A percentile compares a stretch with the other conserved stretches of the same genome.
phyloP scores from a whole-genome alignment of 2,329 filamentous ascomycete genomes.

The Hawksworthiomyces lignivorus region DNA sequence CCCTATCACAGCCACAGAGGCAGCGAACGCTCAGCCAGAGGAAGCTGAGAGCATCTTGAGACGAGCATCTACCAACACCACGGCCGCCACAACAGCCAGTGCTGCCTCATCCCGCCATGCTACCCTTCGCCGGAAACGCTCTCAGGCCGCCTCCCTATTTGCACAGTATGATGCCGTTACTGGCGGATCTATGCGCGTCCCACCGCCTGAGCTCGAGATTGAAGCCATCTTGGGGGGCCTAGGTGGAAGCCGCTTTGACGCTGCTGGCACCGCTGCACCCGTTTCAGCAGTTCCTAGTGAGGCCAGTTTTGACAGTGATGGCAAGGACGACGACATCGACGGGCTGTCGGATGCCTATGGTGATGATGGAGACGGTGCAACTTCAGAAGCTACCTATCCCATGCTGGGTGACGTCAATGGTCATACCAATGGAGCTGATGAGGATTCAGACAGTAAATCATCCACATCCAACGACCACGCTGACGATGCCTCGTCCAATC shows the following conservation, averaged over 20 bases:
- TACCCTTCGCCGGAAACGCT: conserved; percentile 11
- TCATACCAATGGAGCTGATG: not conserved
- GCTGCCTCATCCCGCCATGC: conserved; percentile 3
- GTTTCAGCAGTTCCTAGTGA: conserved; percentile 39
- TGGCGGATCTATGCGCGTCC: conserved; percentile 16
- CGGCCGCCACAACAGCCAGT: not conserved
- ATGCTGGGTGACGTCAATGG: conserved; percentile 2
- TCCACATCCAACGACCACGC: conserved; percentile 16
- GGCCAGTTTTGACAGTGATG: conserved; percentile 26
- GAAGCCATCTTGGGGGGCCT: conserved; percentile 44
- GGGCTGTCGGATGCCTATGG: conserved; percentile 27
- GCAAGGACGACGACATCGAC: conserved; percentile 19
- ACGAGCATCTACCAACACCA: not conserved
- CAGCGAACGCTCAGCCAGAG: not conserved
- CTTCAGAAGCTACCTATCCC: too few species aligned
- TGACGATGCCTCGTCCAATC: conserved; percentile 36
- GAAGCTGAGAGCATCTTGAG: too few species aligned
- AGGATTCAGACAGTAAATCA: not conserved
- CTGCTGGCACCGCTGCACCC: conserved; percentile 42
- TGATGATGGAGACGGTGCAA: too few species aligned
- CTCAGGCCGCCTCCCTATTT: conserved; percentile 12
- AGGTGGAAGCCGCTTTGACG: conserved; percentile 27
- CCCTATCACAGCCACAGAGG: not conserved
- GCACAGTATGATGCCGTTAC: conserved; percentile 13
- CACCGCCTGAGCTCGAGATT: conserved; percentile 43